These are phyloP conservation scores for Pseudophaeomoniella oleicola DNA, from an alignment of 2,329 filamentous ascomycete genomes.

Conservation along the genomic window DNA sequence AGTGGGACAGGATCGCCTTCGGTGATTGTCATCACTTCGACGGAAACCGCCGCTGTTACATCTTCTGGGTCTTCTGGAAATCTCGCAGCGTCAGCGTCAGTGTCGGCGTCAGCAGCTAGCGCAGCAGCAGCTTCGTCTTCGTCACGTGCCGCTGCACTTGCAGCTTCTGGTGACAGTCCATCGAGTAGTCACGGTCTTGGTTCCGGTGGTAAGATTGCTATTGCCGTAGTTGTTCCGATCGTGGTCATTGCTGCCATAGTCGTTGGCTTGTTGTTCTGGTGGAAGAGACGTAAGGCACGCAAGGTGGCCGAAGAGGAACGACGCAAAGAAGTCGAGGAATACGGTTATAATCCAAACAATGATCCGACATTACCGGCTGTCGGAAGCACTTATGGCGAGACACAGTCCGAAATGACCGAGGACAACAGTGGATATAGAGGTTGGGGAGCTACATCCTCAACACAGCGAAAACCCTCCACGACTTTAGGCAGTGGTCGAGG, in stretches of 20 bases:
- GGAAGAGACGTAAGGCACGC: constrained; percentile 74
- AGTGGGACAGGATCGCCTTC: constrained; percentile 7
- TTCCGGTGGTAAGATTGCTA: constrained; percentile 58
- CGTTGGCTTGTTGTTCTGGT: constrained; percentile 64
- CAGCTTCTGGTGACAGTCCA: constrained; percentile 6
- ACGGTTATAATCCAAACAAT: constrained; percentile 94
- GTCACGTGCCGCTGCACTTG: constrained; percentile 11
- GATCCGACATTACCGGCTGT: constrained; percentile 63
- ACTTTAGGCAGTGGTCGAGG: constrained; percentile 56
- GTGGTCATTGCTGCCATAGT: constrained; percentile 58
- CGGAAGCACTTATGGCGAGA: constrained; percentile 32
- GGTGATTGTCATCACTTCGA: constrained; percentile 14
- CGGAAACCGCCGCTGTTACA: constrained; percentile 12
- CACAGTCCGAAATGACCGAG: constrained; percentile 61
- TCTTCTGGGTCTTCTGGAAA: too few relatives aligned
- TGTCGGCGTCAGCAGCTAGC: constrained; percentile 3
- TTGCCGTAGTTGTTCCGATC: constrained; percentile 89
- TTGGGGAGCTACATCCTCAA: constrained; percentile 73
- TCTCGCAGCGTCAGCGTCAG: constrained; percentile 12
- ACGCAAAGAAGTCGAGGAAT: constrained; percentile 93
- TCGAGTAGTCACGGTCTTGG: constrained; percentile 22
- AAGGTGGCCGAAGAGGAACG: constrained; percentile 77
- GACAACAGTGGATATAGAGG: constrained; percentile 77
- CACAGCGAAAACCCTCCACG: constrained; percentile 72
- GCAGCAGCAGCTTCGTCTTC: constrained; percentile 9